Percentiles rank a stretch among this genome's conserved stretches.
Conservation (phyloP, 257 asterid genomes). For the Nicotiana knightiana region DNA sequence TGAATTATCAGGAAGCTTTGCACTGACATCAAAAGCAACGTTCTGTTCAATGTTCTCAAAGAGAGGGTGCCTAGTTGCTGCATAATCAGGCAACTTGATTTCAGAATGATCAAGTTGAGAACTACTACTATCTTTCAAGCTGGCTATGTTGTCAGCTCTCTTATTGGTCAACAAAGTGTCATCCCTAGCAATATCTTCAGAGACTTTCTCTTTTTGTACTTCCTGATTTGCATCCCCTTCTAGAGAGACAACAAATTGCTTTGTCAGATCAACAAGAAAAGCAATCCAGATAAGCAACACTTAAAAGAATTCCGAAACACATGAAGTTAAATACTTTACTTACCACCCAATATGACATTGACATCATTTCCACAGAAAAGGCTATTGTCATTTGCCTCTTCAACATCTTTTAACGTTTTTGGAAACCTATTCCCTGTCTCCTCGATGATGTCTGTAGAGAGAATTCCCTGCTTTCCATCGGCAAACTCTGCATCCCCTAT, state of each 20-base stretch:
- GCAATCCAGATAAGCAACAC: not conserved
- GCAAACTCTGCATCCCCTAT: constrained; percentile 35
- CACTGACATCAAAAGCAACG: constrained; percentile 37
- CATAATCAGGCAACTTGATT: constrained; percentile 26
- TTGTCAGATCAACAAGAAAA: constrained; percentile 12
- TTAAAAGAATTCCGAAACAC: not conserved
- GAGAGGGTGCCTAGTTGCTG: constrained; percentile 26
- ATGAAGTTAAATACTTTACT: not conserved
- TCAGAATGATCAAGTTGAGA: constrained; percentile 35
- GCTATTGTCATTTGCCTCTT: constrained; percentile 27
- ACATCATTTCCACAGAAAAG: constrained; percentile 24
- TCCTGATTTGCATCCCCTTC: constrained; percentile 25
- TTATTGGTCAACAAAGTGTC: not conserved
- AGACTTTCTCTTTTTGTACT: constrained; percentile 28
- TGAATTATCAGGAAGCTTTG: constrained; percentile 28
- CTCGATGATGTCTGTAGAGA: constrained; percentile 27
- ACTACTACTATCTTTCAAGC: constrained; percentile 18
- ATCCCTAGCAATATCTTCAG: constrained; percentile 26
- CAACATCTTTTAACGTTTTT: constrained; percentile 21
- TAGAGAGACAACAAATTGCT: constrained; percentile 12
- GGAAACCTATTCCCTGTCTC: constrained; percentile 33
- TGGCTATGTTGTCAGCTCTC: constrained; percentile 21
- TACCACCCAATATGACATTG: constrained; percentile 24
- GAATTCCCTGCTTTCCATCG: constrained; percentile 29
- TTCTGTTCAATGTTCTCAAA: constrained; percentile 31